Percentiles rank a stretch among this genome's conserved stretches.
Evolutionary conservation across 331 rosid genomes (phyloP).

Genomic region (Phaseolus coccineus): DNA sequence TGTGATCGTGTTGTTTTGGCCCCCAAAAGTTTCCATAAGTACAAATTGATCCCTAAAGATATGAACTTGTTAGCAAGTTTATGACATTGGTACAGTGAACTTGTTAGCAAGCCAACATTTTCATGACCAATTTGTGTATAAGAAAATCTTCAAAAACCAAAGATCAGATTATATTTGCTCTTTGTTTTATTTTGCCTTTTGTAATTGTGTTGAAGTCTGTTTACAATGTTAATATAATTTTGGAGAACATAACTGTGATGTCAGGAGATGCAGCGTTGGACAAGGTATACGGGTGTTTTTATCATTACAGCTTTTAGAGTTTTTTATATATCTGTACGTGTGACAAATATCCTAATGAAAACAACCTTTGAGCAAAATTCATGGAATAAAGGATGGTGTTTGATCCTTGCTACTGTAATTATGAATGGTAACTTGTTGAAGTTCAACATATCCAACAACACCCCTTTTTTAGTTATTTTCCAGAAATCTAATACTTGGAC

Average conservation of each 20-base stretch:
- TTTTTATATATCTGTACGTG: constrained; percentile 8
- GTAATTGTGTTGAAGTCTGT: constrained; percentile 10
- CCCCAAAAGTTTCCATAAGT: not conserved
- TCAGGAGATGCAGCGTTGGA: not conserved
- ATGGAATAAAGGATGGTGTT: not conserved
- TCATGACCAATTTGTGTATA: not conserved
- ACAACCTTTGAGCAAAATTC: not conserved
- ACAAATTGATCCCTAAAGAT: not conserved
- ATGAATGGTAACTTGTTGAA: not conserved
- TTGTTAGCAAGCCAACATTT: not conserved
- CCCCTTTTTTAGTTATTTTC: constrained; percentile 14
- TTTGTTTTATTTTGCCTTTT: not conserved
- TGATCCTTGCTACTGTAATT: constrained; percentile 22
- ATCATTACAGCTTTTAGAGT: not conserved
- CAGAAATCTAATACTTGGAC: constrained; percentile 28
- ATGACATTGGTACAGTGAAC: not conserved
- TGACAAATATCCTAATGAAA: not conserved
- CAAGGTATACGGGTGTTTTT: not conserved
- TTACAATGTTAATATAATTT: not conserved
- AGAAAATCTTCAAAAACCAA: not conserved
- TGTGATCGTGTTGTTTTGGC: not conserved
- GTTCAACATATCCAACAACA: not conserved
- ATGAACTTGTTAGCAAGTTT: constrained; percentile 1
- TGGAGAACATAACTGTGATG: constrained; percentile 23
- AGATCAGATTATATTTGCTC: not conserved